These are phyloP conservation scores for Acacia pycnantha DNA, from an alignment of 331 rosid genomes.

Conservation along the genomic window DNA sequence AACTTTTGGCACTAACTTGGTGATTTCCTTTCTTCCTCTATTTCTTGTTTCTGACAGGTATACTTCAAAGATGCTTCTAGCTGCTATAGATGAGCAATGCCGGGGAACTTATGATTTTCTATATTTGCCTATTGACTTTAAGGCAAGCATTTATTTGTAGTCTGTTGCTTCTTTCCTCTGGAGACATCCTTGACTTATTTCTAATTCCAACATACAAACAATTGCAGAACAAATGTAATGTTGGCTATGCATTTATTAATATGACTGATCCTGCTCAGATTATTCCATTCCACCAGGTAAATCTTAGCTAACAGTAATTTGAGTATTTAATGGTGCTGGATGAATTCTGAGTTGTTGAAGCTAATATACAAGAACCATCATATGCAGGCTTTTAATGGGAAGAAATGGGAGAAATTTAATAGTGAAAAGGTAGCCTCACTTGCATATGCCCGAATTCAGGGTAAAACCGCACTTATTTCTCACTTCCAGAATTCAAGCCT, in stretches of 20 bases:
- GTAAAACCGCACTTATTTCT: slow-evolving; percentile 79
- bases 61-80: slow-evolving; percentile 91
- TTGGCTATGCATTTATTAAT: slow-evolving; percentile 92
- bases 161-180: slow-evolving; percentile 24
- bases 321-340: slow-evolving; percentile 9
- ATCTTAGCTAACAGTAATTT: slow-evolving; percentile 18
- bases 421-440: slow-evolving; percentile 91
- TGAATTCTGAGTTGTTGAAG: slow-evolving; percentile 23
- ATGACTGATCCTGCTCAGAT: slow-evolving; percentile 82
- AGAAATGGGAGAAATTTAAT: slow-evolving; percentile 91
- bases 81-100: slow-evolving; percentile 84
- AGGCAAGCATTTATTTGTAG: slow-evolving; percentile 52
- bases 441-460: slow-evolving; percentile 91
- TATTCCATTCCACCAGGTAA: slow-evolving; percentile 79
- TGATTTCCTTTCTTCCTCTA: not conserved
- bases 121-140: slow-evolving; percentile 88
- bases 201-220: slow-evolving; percentile 29
- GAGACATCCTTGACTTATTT: slow-evolving; percentile 19
- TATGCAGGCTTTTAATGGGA: slow-evolving; percentile 83
- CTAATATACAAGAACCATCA: slow-evolving; percentile 27
- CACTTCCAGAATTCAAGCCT: slow-evolving; percentile 91
- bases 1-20: not conserved
- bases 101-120: slow-evolving; percentile 89
- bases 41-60: slow-evolving; percentile 49
- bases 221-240: slow-evolving; percentile 88